Evolutionary conservation across 2,329 filamentous ascomycete genomes (phyloP).

Genomic region (Neopestalotiopsis clavispora): DNA sequence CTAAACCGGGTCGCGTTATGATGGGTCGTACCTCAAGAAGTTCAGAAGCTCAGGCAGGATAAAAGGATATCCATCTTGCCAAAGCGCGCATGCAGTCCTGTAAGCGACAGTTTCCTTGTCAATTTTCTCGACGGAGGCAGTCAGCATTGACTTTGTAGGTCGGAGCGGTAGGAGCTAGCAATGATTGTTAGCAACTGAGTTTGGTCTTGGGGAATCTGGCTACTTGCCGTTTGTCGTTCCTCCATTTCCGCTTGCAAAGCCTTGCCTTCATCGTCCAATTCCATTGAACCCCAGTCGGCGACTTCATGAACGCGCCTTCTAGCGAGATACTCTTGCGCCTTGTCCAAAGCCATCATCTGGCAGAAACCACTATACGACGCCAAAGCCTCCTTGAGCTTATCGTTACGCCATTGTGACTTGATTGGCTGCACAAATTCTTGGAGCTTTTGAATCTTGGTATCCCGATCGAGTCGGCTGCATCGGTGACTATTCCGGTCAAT

Average conservation of each 20-base stretch:
- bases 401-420: constrained; percentile 77
- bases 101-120: constrained; percentile 76
- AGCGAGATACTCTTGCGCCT: constrained; percentile 80
- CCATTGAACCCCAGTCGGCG: constrained; percentile 80
- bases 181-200: not conserved
- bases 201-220: no score
- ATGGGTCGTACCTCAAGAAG: constrained; percentile 67
- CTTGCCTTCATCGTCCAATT: constrained; percentile 79
- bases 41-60: constrained; percentile 88
- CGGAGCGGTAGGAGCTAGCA: constrained; percentile 71
- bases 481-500: constrained; percentile 67
- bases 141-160: constrained; percentile 89
- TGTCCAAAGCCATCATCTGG: constrained; percentile 76
- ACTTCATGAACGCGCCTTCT: constrained; percentile 75
- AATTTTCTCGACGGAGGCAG: constrained; percentile 88
- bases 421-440: constrained; percentile 82
- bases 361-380: constrained; percentile 81
- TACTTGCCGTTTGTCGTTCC: constrained; percentile 65
- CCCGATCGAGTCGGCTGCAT: constrained; percentile 73
- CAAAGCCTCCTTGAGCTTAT: constrained; percentile 70
- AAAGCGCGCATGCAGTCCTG: constrained; percentile 78
- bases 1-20: not conserved
- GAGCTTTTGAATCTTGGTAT: constrained; percentile 74
- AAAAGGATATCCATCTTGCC: constrained; percentile 79
- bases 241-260: constrained; percentile 80